Percentiles rank a stretch among this genome's conserved stretches.
These are phyloP conservation scores for Sordaria brevicollis DNA, from an alignment of 495 filamentous ascomycete species.

Conservation along the genomic window DNA sequence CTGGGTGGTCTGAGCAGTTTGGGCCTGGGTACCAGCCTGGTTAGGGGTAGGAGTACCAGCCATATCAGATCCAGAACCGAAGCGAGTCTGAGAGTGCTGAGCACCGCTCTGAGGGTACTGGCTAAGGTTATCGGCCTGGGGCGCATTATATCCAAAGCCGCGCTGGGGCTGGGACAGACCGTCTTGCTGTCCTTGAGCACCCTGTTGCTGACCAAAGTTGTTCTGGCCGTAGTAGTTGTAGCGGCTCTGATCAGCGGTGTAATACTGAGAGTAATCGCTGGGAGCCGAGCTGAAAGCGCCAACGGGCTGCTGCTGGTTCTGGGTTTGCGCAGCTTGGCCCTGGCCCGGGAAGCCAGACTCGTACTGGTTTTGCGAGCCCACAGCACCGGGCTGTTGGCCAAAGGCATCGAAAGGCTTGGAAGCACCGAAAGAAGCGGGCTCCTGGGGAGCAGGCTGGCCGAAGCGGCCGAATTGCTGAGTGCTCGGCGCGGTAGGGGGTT, in stretches of 20 bases:
- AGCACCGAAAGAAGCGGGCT: constrained; percentile 44
- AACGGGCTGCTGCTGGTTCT: constrained; percentile 41
- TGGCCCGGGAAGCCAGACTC: constrained; percentile 41
- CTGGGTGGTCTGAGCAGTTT: constrained; percentile 53
- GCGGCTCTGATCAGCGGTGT: constrained; percentile 69
- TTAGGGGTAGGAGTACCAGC: constrained; percentile 81
- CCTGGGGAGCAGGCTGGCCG: constrained; percentile 44
- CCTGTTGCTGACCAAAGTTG: constrained; percentile 60
- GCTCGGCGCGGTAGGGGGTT: constrained; percentile 35
- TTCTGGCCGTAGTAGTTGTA: constrained; percentile 72
- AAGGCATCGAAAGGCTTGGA: constrained; percentile 89
- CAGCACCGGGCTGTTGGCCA: constrained; percentile 51
- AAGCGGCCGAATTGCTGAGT: constrained; percentile 66
- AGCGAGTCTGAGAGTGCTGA: constrained; percentile 19
- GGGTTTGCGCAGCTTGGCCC: constrained; percentile 47
- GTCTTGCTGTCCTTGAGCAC: constrained; percentile 58
- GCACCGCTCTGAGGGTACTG: constrained; percentile 64
- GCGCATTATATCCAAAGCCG: constrained; percentile 61
- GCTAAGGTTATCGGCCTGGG: constrained; percentile 60
- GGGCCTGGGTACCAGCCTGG: constrained; percentile 11
- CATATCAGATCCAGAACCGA: constrained; percentile 48
- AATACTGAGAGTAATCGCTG: constrained; percentile 76
- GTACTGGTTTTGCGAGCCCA: constrained; percentile 34
- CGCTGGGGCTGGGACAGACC: constrained; percentile 55
- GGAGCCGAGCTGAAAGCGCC: constrained; percentile 62